Evolutionary conservation across 176 grass and related monocot species (phyloP).

Genomic region (Rhynchospora tenuis): DNA sequence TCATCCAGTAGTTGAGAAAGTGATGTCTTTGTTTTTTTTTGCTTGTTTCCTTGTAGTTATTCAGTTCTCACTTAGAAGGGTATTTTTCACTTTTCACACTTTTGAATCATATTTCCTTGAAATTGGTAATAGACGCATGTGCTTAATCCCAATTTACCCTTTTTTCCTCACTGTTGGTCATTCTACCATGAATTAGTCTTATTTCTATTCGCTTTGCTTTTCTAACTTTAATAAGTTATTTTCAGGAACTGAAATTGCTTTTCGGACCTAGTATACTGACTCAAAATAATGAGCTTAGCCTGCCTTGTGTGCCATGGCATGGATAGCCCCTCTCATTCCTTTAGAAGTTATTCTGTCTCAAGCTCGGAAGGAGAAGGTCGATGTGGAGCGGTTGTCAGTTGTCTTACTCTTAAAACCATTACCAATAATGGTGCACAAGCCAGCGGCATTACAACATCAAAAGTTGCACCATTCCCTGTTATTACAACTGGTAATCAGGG

Average conservation of each 20-base stretch:
- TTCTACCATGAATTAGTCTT: background rate
- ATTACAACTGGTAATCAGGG: constrained; percentile 37
- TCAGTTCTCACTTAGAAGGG: background rate
- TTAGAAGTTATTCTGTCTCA: constrained; percentile 79
- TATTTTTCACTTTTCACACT: background rate
- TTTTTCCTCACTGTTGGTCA: background rate
- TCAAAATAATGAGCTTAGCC: constrained; percentile 55
- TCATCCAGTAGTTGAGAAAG: background rate
- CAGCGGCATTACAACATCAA: constrained; percentile 38
- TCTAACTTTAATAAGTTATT: constrained; percentile 5
- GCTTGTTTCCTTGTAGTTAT: background rate
- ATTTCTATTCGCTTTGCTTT: background rate
- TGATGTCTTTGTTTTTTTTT: background rate
- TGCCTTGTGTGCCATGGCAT: constrained; percentile 77
- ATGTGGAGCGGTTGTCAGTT: constrained; percentile 50
- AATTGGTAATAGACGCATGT: background rate
- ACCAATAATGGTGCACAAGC: constrained; percentile 24
- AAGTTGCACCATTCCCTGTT: constrained; percentile 66
- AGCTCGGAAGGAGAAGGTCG: constrained; percentile 67
- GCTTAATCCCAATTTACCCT: background rate
- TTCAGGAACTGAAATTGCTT: background rate
- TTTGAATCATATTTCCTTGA: background rate
- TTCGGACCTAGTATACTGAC: background rate
- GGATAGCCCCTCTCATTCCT: constrained; percentile 72
- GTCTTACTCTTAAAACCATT: constrained; percentile 46